A percentile compares a stretch with the other conserved stretches of the same genome.
These are phyloP conservation scores for Collybiopsis confluens DNA, from an alignment of 768 basidiomycete species.

Conservation along the genomic window DNA sequence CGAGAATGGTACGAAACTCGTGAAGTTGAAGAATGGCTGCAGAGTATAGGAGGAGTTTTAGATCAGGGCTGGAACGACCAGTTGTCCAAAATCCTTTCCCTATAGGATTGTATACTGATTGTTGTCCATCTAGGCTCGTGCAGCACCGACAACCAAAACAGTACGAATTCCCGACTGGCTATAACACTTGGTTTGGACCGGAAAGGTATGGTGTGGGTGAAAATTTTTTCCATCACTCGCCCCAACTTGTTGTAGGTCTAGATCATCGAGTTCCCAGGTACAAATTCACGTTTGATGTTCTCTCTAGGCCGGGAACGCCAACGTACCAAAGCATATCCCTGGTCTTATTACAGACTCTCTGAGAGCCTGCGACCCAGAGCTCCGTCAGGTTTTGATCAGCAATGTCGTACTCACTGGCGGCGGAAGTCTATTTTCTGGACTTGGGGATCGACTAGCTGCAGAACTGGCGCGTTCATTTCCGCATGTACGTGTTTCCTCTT, in stretches of 20 bases:
- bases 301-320: slow-evolving; percentile 47
- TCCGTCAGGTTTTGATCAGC: slow-evolving; percentile 83
- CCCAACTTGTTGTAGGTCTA: slow-evolving; percentile 43
- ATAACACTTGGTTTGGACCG: slow-evolving; percentile 73
- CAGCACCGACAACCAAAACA: slow-evolving; percentile 52
- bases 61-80: slow-evolving; percentile 89
- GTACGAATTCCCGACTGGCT: slow-evolving; percentile 97
- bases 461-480: slow-evolving; percentile 76
- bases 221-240: slow-evolving; percentile 78
- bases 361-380: slow-evolving; percentile 83
- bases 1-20: slow-evolving; percentile 69
- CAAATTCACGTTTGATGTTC: neutral
- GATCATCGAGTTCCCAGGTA: neutral
- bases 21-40: slow-evolving; percentile 94
- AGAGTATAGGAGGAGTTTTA: slow-evolving; percentile 80
- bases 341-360: slow-evolving; percentile 75
- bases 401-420: slow-evolving; percentile 98
- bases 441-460: slow-evolving; percentile 74
- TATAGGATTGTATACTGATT: neutral
- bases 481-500: slow-evolving; percentile 54
- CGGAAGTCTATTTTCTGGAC: slow-evolving; percentile 80
- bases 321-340: slow-evolving; percentile 72
- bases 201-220: slow-evolving; percentile 87
- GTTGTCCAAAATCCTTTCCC: slow-evolving; percentile 28
- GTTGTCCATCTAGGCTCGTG: slow-evolving; percentile 43